phyloP scores from a whole-genome alignment of 768 basidiomycete genomes.

The Leccinum longicurvipes region DNA sequence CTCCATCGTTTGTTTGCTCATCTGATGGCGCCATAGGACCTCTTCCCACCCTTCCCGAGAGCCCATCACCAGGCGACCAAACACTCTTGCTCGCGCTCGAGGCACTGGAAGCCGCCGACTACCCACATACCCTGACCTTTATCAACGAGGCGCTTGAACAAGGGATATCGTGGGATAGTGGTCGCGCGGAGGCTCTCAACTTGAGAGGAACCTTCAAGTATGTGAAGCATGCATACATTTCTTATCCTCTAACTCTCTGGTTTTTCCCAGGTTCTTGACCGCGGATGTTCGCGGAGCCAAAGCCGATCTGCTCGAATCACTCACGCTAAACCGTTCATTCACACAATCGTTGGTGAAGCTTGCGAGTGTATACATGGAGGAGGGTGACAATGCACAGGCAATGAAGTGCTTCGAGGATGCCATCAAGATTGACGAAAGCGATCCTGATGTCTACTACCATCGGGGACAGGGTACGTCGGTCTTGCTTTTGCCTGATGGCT shows the following conservation, averaged over 20 bases:
- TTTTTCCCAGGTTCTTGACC: constrained; percentile 71
- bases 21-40: constrained; percentile 42
- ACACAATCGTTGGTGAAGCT: constrained; percentile 95
- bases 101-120: constrained; percentile 83
- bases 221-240: constrained; percentile 22
- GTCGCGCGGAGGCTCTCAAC: constrained; percentile 86
- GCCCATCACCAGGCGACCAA: constrained; percentile 74
- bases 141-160: constrained; percentile 86
- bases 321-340: constrained; percentile 61
- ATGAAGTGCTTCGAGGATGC: constrained; percentile 93
- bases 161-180: constrained; percentile 70
- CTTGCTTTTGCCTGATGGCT: background rate
- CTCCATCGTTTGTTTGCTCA: background rate
- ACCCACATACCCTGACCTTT: constrained; percentile 73
- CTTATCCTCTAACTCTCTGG: background rate
- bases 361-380: constrained; percentile 96
- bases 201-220: constrained; percentile 95
- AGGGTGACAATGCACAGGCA: constrained; percentile 73
- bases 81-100: constrained; percentile 78
- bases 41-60: constrained; percentile 68
- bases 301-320: constrained; percentile 73
- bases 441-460: constrained; percentile 98
- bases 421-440: constrained; percentile 72
- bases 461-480: constrained; percentile 78
- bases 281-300: constrained; percentile 82